These are phyloP conservation scores for Sclerotiophoma versabilis DNA, from an alignment of 2,329 filamentous ascomycete genomes.

Conservation along the genomic window DNA sequence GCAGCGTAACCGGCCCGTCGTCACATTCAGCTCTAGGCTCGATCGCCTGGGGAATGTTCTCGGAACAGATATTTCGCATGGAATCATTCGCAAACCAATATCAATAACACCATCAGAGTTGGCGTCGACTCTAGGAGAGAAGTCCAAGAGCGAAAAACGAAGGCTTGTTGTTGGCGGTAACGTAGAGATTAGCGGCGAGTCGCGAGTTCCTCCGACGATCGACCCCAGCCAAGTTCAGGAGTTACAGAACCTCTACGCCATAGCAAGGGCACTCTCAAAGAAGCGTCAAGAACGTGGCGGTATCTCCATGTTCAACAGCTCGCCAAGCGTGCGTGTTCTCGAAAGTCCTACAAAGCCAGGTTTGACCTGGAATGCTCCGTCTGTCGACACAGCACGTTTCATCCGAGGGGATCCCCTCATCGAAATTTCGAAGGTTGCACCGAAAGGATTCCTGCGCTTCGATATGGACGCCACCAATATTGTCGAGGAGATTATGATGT, in stretches of 20 bases:
- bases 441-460: slow-evolving; percentile 15
- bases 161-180: slow-evolving; percentile 39
- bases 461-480: slow-evolving; percentile 38
- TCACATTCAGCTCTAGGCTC: slow-evolving; percentile 68
- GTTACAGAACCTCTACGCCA: slow-evolving; percentile 44
- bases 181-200: slow-evolving; percentile 1
- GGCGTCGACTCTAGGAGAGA: slow-evolving; percentile 43
- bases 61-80: slow-evolving; percentile 62
- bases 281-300: slow-evolving; percentile 49
- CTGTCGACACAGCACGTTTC: slow-evolving; percentile 45
- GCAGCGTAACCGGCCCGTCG: slow-evolving; percentile 58
- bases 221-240: slow-evolving; percentile 37
- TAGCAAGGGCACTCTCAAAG: slow-evolving; percentile 43
- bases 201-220: slow-evolving; percentile 22
- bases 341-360: slow-evolving; percentile 39
- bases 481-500: slow-evolving; percentile 59
- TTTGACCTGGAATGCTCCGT: slow-evolving; percentile 52
- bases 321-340: slow-evolving; percentile 48
- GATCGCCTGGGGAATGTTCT: slow-evolving; percentile 60
- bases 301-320: slow-evolving; percentile 41
- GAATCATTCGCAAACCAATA: slow-evolving; percentile 62
- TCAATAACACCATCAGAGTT: slow-evolving; percentile 58
- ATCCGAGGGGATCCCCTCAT: slow-evolving; percentile 56
- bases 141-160: slow-evolving; percentile 26
- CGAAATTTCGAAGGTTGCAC: slow-evolving; percentile 28